phyloP scores from a whole-genome alignment of 2,329 filamentous ascomycete species.

The Fusarium sp. region DNA sequence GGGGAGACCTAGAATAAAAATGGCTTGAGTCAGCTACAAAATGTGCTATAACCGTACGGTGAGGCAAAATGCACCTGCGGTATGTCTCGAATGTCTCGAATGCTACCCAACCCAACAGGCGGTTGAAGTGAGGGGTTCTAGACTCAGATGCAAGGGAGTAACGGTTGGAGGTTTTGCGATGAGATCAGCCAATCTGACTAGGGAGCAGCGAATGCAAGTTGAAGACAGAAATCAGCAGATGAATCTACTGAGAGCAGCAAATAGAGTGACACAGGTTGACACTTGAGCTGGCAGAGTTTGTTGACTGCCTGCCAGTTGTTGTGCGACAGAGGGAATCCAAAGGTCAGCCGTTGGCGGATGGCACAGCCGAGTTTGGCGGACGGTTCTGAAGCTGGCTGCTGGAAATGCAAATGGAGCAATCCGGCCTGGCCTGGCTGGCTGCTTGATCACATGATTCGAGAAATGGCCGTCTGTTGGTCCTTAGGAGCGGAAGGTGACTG shows the following conservation, averaged over 20 bases:
- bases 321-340: slow-evolving; percentile 31
- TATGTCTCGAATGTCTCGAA: slow-evolving; percentile 33
- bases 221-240: slow-evolving; percentile 13
- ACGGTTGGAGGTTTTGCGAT: slow-evolving; percentile 12
- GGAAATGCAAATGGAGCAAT: slow-evolving; percentile 28
- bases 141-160: slow-evolving; percentile 31
- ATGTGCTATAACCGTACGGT: slow-evolving; percentile 20
- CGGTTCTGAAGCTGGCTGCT: slow-evolving; percentile 15
- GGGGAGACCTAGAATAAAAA: slow-evolving; percentile 13
- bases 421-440: slow-evolving; percentile 8
- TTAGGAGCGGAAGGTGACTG: slow-evolving; percentile 30
- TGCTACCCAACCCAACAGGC: slow-evolving; percentile 22
- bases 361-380: slow-evolving; percentile 30
- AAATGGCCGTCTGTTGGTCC: slow-evolving; percentile 19
- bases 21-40: slow-evolving; percentile 21
- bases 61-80: slow-evolving; percentile 33
- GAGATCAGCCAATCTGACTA: slow-evolving; percentile 21
- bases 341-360: slow-evolving; percentile 26
- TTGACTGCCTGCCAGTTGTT: slow-evolving; percentile 21
- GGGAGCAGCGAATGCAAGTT: slow-evolving; percentile 16
- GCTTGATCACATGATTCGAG: slow-evolving; percentile 42
- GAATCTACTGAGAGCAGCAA: slow-evolving; percentile 6
- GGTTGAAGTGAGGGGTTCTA: slow-evolving; percentile 31
- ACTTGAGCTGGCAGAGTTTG: slow-evolving; percentile 9
- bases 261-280: slow-evolving; percentile 20